Conservation (phyloP, 306 rosid species). For the Heteromeles arbutifolia region DNA sequence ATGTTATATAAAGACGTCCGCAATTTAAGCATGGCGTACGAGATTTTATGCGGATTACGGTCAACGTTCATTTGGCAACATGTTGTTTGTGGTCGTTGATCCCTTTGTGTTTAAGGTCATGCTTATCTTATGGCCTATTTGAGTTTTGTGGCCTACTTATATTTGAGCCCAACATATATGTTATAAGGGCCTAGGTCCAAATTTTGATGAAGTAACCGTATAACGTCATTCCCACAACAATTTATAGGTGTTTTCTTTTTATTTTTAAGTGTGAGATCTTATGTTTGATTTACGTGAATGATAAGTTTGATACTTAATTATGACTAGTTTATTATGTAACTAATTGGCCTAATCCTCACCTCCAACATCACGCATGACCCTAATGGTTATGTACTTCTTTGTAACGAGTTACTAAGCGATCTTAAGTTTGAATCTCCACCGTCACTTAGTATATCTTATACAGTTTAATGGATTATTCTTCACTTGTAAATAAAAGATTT, state of each 20-base stretch:
- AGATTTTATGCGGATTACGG: background rate
- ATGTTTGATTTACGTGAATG: too few species aligned
- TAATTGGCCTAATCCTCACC: too few species aligned
- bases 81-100: background rate
- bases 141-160: background rate
- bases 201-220: background rate
- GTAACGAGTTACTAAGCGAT: background rate
- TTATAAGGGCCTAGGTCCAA: background rate
- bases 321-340: too few species aligned
- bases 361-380: too few species aligned
- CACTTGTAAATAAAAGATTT: too few species aligned
- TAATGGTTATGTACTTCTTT: background rate
- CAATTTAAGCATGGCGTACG: background rate
- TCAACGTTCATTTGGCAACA: background rate
- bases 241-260: too few species aligned
- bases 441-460: too few species aligned
- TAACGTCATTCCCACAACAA: too few species aligned
- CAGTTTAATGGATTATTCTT: too few species aligned
- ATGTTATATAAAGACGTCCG: background rate
- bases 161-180: background rate
- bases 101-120: background rate
- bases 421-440: background rate
- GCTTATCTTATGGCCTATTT: background rate
- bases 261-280: too few species aligned
- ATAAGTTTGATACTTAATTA: too few species aligned